Evolutionary conservation across 768 basidiomycete genomes (phyloP), one percentile per base, ranked within the genome.

Genomic region (Lactifluus volemus): DNA sequence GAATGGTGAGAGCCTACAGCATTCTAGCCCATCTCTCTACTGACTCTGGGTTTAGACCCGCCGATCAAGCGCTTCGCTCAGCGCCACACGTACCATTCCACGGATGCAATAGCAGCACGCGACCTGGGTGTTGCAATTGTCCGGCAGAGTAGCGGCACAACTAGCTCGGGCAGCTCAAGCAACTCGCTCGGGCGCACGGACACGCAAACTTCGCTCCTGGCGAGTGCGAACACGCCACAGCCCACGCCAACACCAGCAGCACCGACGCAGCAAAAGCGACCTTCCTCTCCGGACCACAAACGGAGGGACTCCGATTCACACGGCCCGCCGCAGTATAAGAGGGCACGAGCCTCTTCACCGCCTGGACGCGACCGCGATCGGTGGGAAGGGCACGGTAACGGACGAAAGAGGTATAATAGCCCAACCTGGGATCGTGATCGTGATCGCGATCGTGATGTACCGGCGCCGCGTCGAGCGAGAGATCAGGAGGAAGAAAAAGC

Each of bases 11-110:
- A 34, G 50, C 2, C 47, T 42, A 52, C 30, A 3, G 34, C 32
- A 0, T 19, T 41, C 51, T 3, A 19, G 5, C 7, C 19, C 4
- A 38, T 15, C 19, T 25, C 19, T 59, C 1, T 25, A 52, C 61
- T 48, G 55, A 49, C n/a, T 29, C 3, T n/a, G 53, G 7, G 25
- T 25, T 2, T 68, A 97, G 95, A 94, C 67, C 85, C 91, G 0
- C 84, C 92, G 0, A 89, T 97, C 71, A 92, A 96, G 68, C 88
- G 88, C 0, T 89, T 97, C 62, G 93, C 93, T 0, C 88, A 92
- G 68, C 80, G 92, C 45, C 89, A 92, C 70, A 84, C 81, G 30
- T 92, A 92, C 71, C 80, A 86, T 30, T 85, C 85, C 38, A 85
- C 86, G 30, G 95, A 98, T 68, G 88, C 91, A 19, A 95, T 98